Base-by-base conservation (phyloP, 306 rosid genomes). In the Morella rubra region DNA sequence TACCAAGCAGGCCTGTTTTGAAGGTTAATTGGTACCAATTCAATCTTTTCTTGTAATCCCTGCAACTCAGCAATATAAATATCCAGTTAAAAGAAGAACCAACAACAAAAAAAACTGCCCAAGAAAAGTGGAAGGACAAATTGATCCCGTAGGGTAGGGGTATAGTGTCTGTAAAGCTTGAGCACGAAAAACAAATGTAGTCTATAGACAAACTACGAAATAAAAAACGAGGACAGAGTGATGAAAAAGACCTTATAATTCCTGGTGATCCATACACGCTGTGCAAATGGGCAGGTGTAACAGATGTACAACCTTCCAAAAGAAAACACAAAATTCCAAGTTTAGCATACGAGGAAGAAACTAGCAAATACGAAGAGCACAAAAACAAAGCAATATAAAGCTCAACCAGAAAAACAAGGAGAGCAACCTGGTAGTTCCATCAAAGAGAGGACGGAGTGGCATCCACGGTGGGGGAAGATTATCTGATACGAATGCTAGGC, bases 251-350 rank as follows among this genome's bases (percentile, higher is more conserved):
- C 98, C 97, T 90, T 94, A 44, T 77, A 91, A 67, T 94, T 91
- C 73, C 96, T 84, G 42, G 91, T 58, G 84, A 94, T 90, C 98
- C 98, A 94, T 8, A 40, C 83, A 52, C 98, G 96, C 77, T 94
- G 97, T 8, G 95, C 98, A 86, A 3, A 94, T 16, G 97, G 97
- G 75, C 98, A 94, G 2, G 1, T 0, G 47, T 87, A 90, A 78
- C 6, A 64, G 74, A 59, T 83, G 72, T 90, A 93, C 86, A 93
- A 40, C 86, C 97, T 93, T 85, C 79, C 71, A 13, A 49, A 52
- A 75, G 56, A 0, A 12, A 22, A 62, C 54, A 72, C 9, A 8
- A 41, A 46, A 0, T 15, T 24, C 55, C 46, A 64, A 67, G 7
- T 16, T 44, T 5, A 41, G 61, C 4, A 6, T 41, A 27, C 10